Evolutionary conservation across 148 eudicot species (phyloP).

Genomic region (Cornus kousa): DNA sequence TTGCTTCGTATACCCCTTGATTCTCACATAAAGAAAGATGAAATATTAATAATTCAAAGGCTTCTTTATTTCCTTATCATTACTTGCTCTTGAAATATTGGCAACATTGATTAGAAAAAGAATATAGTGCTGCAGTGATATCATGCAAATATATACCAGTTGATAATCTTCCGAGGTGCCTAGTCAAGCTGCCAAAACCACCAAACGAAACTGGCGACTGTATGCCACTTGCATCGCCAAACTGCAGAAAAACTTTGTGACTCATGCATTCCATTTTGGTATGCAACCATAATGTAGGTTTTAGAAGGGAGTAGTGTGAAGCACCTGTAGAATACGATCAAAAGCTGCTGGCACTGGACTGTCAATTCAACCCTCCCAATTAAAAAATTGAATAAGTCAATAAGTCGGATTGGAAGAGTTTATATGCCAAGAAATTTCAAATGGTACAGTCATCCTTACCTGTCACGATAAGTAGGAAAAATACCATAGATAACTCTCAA

Average conservation of each 20-base stretch:
- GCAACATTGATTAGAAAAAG: not conserved
- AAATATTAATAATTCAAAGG: not conserved
- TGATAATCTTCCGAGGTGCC: slow-evolving; percentile 89
- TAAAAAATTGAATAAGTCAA: slow-evolving; percentile 15
- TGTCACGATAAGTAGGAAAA: slow-evolving; percentile 95
- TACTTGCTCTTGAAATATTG: not conserved
- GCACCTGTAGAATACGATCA: slow-evolving; percentile 87
- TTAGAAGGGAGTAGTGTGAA: slow-evolving; percentile 24
- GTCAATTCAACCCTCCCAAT: slow-evolving; percentile 30
- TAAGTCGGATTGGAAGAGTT: slow-evolving; percentile 12
- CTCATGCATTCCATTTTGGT: slow-evolving; percentile 15
- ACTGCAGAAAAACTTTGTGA: slow-evolving; percentile 53
- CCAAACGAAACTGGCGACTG: slow-evolving; percentile 99
- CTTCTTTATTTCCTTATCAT: not conserved
- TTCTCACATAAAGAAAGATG: slow-evolving; percentile 16
- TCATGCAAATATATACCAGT: slow-evolving; percentile 41
- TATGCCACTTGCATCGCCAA: slow-evolving; percentile 98
- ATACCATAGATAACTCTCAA: slow-evolving; percentile 93
- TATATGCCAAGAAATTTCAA: slow-evolving; percentile 1
- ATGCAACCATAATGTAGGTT: slow-evolving; percentile 17
- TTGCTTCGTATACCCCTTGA: slow-evolving; percentile 80
- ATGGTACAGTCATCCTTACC: slow-evolving; percentile 39
- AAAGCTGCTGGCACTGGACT: slow-evolving; percentile 97
- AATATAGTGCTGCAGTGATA: not conserved
- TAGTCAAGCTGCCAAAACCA: slow-evolving; percentile 98